These are phyloP conservation scores for Olyra latifolia DNA, from an alignment of 176 grass and related monocot genomes.

Conservation along the genomic window DNA sequence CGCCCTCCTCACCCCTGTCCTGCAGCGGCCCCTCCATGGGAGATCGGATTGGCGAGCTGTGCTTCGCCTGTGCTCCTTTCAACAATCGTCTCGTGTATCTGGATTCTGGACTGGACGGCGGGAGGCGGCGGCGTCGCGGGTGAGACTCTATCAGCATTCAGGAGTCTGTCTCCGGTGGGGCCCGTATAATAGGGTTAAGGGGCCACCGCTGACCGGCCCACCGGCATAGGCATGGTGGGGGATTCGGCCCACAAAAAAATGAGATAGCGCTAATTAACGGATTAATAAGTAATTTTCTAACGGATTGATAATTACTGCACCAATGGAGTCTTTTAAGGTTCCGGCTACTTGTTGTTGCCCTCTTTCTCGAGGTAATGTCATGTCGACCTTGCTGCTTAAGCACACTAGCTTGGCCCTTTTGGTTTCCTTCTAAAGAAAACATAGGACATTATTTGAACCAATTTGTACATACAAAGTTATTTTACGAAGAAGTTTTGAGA, in stretches of 20 bases:
- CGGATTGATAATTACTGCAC: not conserved
- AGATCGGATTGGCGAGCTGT: slow-evolving; percentile 22
- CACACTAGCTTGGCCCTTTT: too few species aligned
- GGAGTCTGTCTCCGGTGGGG: not conserved
- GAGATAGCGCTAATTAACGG: not conserved
- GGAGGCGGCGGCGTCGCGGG: slow-evolving; percentile 19
- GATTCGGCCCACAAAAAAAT: slow-evolving; percentile 28
- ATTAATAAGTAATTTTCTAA: too few species aligned
- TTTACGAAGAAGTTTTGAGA: too few species aligned
- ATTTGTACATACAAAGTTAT: too few species aligned
- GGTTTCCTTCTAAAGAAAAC: too few species aligned
- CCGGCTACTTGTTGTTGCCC: not conserved
- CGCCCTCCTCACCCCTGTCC: slow-evolving; percentile 32
- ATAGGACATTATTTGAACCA: too few species aligned
- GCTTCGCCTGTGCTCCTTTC: not conserved
- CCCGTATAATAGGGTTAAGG: slow-evolving; percentile 24
- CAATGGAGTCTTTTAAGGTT: not conserved
- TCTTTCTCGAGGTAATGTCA: too few species aligned
- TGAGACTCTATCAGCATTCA: not conserved
- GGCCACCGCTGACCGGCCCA: slow-evolving; percentile 11
- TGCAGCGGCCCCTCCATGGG: slow-evolving; percentile 35
- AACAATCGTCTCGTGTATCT: not conserved
- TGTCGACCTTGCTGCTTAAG: too few species aligned
- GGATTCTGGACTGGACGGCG: too few species aligned
- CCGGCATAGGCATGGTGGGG: not conserved